Evolutionary conservation across 768 basidiomycete genomes (phyloP), one percentile per base, ranked within the genome.

Genomic region (Exidia glandulosa): DNA sequence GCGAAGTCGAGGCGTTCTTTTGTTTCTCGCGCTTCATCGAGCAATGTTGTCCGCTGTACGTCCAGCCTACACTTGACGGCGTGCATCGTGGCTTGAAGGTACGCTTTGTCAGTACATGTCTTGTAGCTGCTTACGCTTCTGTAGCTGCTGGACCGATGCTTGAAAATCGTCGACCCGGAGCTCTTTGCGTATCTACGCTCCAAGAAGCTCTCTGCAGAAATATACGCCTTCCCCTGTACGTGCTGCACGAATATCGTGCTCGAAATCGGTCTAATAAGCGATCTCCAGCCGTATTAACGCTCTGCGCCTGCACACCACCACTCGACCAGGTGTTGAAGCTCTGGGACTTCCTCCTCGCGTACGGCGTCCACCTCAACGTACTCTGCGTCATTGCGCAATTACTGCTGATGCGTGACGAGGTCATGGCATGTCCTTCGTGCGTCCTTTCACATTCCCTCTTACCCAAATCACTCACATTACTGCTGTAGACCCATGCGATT

Each of bases 21-120:
- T 96, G 92, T 73, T 98, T 99, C 68, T 82, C 91, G 30, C 90
- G 87, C 66, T 99, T 99, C 70, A 96, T 98, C 65, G 95, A 97
- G 74, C 85, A 87, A 60, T 86, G 83, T 9, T 97, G 94, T 73
- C 96, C 96, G 9, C 74, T 93, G n/a, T 99, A 98, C 69, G 94
- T 98, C 7, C 90, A 94, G 65, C 94, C 94, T 2, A 97, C 94
- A 0, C 76, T 99, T 14, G 90, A 94, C 69, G 96, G 96, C 7
- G 96, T 98, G 0, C 96, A 99, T 69, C 79, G 88, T 57, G 96
- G 95, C 13, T 76, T 99, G 37, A 93, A 91, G 79, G 95, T 94
- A 67, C 62, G 29, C 7, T 56, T 50, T 3, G 3, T 50, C 7
- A 9, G 36, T 37, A 9, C 9, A 9, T 19, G 36, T 37, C 54